Evolutionary conservation across 75 land plant genomes (phyloP), one percentile per base, ranked within the genome.

Genomic region (Selaginella moellendorffii): DNA sequence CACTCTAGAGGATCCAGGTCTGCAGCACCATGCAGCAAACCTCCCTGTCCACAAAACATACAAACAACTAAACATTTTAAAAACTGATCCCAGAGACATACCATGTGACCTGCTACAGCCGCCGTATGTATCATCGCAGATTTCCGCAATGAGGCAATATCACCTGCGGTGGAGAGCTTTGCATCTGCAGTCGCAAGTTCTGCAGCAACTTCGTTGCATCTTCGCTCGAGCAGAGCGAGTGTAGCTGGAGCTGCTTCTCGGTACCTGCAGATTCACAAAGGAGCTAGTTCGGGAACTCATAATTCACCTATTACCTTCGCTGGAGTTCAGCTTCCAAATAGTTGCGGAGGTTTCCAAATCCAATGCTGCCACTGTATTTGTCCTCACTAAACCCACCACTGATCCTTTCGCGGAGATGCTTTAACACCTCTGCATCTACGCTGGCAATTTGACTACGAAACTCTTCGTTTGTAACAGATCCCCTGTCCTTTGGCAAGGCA

Each of bases 231-330:
- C 70, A 92, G 64, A 24, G 86, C 84, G 30, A 92, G 74, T 12
- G 95, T 92, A 63, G 86, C 85, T 27, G 97, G 95, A 23, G 95
- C 87, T 30, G 97, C 93, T 73, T 92, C 87, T 65, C 85, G 85
- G 76, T 92, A 92, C 65, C 88, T 76, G 19, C 27, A 30, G 29
- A 30, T 9, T 1, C 10, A 61, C 21, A 0, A 21, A 60, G 66
- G 18, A 21, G 29, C 31, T 21, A 29, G 21, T 2, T 1, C 20
- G 0, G 46, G 51, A 10, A 10, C 51, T 10, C 10, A 46, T 46
- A 18, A 10, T 46, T 46, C 18, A 46, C 14, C 51, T n/a, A n/a
- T 0, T 65, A 76, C 78, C 79, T 88, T 66, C 77, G 79, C 68
- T 92, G 95, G 31, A 92, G 86, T 65, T 92, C 95, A 54, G 78